Base-by-base conservation (phyloP, 2,329 filamentous ascomycete species). In the Aspergillus cejpii region DNA sequence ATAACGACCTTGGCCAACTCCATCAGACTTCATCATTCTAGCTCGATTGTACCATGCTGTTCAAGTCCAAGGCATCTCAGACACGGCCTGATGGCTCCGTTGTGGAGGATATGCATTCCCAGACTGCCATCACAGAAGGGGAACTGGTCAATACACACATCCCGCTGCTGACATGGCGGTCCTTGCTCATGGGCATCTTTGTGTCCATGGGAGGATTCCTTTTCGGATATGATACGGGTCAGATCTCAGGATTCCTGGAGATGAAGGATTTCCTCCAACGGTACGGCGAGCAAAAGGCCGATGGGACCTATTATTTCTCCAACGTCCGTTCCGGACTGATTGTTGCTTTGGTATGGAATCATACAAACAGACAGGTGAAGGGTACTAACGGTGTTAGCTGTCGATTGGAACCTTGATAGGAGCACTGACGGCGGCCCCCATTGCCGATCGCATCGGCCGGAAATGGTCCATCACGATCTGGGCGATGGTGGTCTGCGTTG, bases 141-240 rank as follows among this genome's bases (percentile, higher is more conserved):
- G 26, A 41, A 17, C 5, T 48, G 12, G 43, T 56, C 8, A 52
- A 59, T 33, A 50, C 43, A 1, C 49, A 44, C 3, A 49, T 59
- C 6, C 55, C 51, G 0, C 38, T 52, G 2, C 37, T 68, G 21
- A 68, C 65, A 34, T 58, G 56, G 55, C 53, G 56, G 6, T 62
- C 63, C 1, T 56, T 64, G 39, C 29, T 58, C 23, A 64, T 69
- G 63, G 64, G 63, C 5, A 39, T 65, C 7, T 63, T 71, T n/a
- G 63, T 71, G 21, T 72, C 69, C 1, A 71, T 72, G 66, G 69
- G 69, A n/a, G 69, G 69, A 1, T 66, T 71, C 40, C 60, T 68
- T 5, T 69, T 68, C 37, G 66, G 67, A 5, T 69, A 68, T 37
- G 65, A 71, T 42, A 70, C 69, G 4, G 66, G 69, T 50, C 68